Evolutionary conservation across 352 stramenopile genomes (phyloP).

Genomic region (Pythium dissimile): DNA sequence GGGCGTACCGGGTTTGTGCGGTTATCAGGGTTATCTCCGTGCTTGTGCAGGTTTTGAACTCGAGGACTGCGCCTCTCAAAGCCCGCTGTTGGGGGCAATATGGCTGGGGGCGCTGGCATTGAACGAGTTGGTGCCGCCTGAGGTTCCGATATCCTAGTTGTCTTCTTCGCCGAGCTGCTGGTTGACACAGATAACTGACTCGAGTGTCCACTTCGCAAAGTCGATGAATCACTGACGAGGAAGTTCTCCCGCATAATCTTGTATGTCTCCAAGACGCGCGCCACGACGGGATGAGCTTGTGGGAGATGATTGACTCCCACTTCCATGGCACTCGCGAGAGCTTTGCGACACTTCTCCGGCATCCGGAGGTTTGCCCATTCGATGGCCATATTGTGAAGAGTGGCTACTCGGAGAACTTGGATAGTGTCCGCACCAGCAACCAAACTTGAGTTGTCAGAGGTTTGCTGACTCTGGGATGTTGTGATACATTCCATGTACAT

Average conservation of each 20-base stretch:
- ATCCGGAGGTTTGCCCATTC: slow-evolving; percentile 66
- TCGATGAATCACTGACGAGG: slow-evolving; percentile 31
- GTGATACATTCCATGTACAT: slow-evolving; percentile 62
- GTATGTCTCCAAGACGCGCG: slow-evolving; percentile 61
- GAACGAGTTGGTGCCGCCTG: not conserved
- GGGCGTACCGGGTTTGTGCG: slow-evolving; percentile 22
- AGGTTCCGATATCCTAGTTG: not conserved
- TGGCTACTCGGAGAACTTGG: slow-evolving; percentile 46
- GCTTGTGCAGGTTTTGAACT: slow-evolving; percentile 20
- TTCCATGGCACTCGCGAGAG: slow-evolving; percentile 58
- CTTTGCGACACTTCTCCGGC: slow-evolving; percentile 55
- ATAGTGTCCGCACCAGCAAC: slow-evolving; percentile 30
- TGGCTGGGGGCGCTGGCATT: not conserved
- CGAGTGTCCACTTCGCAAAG: not conserved
- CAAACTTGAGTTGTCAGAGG: not conserved
- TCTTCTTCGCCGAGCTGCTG: not conserved
- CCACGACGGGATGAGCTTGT: slow-evolving; percentile 49
- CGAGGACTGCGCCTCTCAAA: slow-evolving; percentile 18
- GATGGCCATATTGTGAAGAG: slow-evolving; percentile 69
- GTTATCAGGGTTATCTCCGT: not conserved
- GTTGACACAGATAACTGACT: not conserved
- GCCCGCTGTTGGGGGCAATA: not conserved
- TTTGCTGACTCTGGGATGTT: slow-evolving; percentile 34
- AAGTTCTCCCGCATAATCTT: slow-evolving; percentile 71
- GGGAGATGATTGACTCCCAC: slow-evolving; percentile 45